Evolutionary conservation across 306 rosid species (phyloP).

Genomic region (Castanopsis chinensis): DNA sequence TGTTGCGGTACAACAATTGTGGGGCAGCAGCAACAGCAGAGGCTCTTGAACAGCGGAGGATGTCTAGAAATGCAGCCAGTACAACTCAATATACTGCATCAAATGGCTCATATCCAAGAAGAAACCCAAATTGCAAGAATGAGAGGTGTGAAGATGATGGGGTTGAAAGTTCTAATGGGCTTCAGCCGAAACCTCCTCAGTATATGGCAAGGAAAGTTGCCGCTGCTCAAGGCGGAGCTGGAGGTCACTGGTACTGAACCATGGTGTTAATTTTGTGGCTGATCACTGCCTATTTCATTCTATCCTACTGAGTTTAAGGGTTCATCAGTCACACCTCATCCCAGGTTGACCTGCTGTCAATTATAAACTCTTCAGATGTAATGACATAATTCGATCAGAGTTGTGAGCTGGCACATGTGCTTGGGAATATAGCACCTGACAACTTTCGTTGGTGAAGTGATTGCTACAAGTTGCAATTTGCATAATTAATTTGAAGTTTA

Average conservation of each 20-base stretch:
- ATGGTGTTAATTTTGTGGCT: conserved; percentile 4
- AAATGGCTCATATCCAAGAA: conserved; percentile 71
- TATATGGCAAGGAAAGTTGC: conserved; percentile 76
- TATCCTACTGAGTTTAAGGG: conserved; percentile 6
- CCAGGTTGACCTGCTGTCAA: conserved; percentile 24
- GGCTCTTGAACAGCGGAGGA: conserved; percentile 71
- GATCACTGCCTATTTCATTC: conserved; percentile 3
- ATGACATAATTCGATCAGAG: background rate
- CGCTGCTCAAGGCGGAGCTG: conserved; percentile 79
- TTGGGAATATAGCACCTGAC: conserved; percentile 20
- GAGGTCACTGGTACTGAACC: conserved; percentile 73
- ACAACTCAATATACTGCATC: conserved; percentile 58
- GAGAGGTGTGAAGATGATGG: conserved; percentile 75
- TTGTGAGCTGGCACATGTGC: conserved; percentile 13
- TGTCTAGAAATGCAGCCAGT: conserved; percentile 58
- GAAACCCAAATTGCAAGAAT: conserved; percentile 73
- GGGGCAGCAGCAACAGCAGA: conserved; percentile 72
- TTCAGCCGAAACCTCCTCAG: conserved; percentile 76
- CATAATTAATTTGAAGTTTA: conserved; percentile 21
- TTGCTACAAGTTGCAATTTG: conserved; percentile 27
- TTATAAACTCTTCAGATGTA: background rate
- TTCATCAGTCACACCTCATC: background rate
- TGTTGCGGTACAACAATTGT: conserved; percentile 69
- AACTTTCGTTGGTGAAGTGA: conserved; percentile 7
- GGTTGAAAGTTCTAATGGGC: conserved; percentile 67